Evolutionary conservation across 305 asterid species (phyloP), one percentile per base, ranked within the genome.

Genomic region (Coffea humblotiana): DNA sequence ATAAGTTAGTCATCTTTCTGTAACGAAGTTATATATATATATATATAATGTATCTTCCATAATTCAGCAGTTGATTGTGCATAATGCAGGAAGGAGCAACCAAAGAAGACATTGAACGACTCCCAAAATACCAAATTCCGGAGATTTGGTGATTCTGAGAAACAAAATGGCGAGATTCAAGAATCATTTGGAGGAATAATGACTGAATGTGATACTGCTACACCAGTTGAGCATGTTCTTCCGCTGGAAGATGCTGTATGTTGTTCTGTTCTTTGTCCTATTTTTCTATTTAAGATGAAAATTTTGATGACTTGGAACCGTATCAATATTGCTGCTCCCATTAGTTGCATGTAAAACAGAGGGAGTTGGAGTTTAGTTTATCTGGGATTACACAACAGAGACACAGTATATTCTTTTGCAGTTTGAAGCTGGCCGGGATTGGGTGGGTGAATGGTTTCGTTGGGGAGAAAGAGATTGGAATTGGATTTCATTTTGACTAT

Each of bases 1-100:
- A 15, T 27, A 18, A 21, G 37, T 16, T 69, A 72, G 56, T 43
- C 76, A 27, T 64, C 67, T 76, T 75, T 75, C 16, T 52, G 13
- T 72, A 18, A 32, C 60, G 56, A 54, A 23, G 71, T 61, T 70
- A 51, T 32, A 32, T 32, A 32, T 32, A 32, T 32, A 32, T n/a
- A n/a, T 32, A 32, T 32, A 32, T 32, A 69, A 68, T 61, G n/a
- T 73, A 27, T 19, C 3, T 69, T 81, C 75, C 69, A 40, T 61
- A 72, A 23, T 56, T 52, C 72, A 51, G 40, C 56, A 45, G 48
- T 77, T 74, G 25, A 47, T 73, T 18, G 72, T 81, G 51, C 72
- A 81, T 56, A 52, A 76, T 72, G 25, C 89, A 96, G 99, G 99
- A 96, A 88, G 99, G 99, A 84, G 99, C 99, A 82, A 88, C 98